Conservation (phyloP, 768 basidiomycete species). For the Cystofilobasidium ferigula region DNA sequence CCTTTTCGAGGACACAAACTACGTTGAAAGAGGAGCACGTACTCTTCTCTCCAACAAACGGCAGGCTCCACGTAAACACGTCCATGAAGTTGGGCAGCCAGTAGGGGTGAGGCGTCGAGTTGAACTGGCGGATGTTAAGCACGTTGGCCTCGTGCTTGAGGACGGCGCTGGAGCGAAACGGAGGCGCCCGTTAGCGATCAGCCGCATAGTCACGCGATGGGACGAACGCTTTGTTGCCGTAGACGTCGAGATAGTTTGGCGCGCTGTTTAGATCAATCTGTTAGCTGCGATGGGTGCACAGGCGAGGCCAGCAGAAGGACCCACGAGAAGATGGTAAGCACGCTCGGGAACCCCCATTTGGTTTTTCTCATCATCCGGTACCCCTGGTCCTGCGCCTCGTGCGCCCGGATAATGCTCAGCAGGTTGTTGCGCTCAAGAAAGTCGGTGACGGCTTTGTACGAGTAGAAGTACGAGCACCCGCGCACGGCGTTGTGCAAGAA, state of each 20-base stretch:
- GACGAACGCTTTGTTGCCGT: conserved; percentile 99
- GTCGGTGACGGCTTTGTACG: conserved; percentile 90
- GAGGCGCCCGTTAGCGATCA: not conserved
- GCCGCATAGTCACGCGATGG: not conserved
- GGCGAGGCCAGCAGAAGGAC: too few relatives aligned
- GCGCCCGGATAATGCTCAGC: conserved; percentile 90
- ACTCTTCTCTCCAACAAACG: conserved; percentile 98
- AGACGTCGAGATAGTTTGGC: conserved; percentile 58
- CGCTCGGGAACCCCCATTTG: conserved; percentile 84
- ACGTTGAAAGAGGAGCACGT: conserved; percentile 33
- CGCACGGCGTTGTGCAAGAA: conserved; percentile 95
- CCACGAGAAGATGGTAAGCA: conserved; percentile 99
- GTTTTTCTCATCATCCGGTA: conserved; percentile 99
- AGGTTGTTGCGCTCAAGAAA: conserved; percentile 97
- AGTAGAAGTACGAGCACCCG: conserved; percentile 95
- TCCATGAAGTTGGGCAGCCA: conserved; percentile 95
- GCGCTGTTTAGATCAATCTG: too few relatives aligned
- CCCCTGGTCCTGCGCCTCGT: conserved; percentile 69
- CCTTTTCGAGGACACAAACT: not conserved
- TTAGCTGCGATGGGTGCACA: too few relatives aligned
- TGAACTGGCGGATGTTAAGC: conserved; percentile 30
- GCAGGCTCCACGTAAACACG: conserved; percentile 96
- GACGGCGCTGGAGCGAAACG: conserved; percentile 49
- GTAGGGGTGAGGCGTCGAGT: conserved; percentile 25
- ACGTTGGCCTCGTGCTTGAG: conserved; percentile 97